Evolutionary conservation across 2,329 filamentous ascomycete genomes (phyloP).

Genomic region (Trichocomaceae sp.): DNA sequence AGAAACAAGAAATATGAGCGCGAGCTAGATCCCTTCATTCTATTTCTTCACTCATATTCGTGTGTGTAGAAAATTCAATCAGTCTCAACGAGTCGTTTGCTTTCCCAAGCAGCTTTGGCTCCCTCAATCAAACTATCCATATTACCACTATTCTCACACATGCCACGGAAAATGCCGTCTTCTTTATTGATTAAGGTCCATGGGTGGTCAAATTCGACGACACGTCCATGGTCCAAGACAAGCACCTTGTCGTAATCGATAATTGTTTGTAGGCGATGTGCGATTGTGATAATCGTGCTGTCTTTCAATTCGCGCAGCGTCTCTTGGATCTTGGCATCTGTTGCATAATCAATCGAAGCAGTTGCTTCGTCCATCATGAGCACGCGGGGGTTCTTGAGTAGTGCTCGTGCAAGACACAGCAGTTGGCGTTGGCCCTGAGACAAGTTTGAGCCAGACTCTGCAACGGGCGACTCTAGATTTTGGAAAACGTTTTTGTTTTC

Average conservation of each 20-base stretch:
- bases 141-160: slow-evolving; percentile 64
- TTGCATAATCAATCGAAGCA: slow-evolving; percentile 93
- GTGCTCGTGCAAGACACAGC: slow-evolving; percentile 82
- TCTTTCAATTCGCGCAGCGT: slow-evolving; percentile 83
- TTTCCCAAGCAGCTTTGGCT: slow-evolving; percentile 46
- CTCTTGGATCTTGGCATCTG: slow-evolving; percentile 91
- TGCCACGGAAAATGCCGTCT: slow-evolving; percentile 58
- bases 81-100: slow-evolving; percentile 33
- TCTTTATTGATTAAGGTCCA: slow-evolving; percentile 69
- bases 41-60: not conserved
- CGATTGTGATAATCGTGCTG: slow-evolving; percentile 93
- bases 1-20: not conserved
- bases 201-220: slow-evolving; percentile 87
- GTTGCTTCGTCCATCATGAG: slow-evolving; percentile 99
- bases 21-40: not conserved
- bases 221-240: slow-evolving; percentile 79
- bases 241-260: slow-evolving; percentile 97
- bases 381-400: slow-evolving; percentile 85
- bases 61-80: slow-evolving; percentile 3
- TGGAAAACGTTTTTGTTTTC: slow-evolving; percentile 95
- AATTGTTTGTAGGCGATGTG: slow-evolving; percentile 91
- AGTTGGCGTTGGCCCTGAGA: slow-evolving; percentile 95
- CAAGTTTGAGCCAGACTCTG: slow-evolving; percentile 87
- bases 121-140: slow-evolving; percentile 51
- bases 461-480: slow-evolving; percentile 73